A percentile compares a stretch with the other conserved stretches of the same genome.
These are phyloP conservation scores for Sextonia rubra DNA, from an alignment of 164 flowering plant species.

Conservation along the genomic window DNA sequence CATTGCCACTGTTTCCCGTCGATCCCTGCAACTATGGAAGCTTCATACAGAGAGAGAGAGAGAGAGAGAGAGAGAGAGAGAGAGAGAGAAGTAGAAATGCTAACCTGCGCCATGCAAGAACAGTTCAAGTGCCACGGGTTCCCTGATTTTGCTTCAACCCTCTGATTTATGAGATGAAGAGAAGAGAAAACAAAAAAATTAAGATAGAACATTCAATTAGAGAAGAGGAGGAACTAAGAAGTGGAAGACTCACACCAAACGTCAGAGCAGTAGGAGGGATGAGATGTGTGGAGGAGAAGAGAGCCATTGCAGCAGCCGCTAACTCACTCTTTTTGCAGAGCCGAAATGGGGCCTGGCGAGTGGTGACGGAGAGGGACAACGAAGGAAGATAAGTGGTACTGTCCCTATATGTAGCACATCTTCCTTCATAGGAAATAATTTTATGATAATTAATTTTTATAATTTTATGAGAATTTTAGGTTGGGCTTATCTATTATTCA, in stretches of 20 bases:
- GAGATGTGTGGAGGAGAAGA: constrained; percentile 7
- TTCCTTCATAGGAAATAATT: no score
- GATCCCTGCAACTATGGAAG: constrained; percentile 18
- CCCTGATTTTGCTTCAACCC: constrained; percentile 14
- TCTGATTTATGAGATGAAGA: constrained; percentile 13
- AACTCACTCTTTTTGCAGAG: no score
- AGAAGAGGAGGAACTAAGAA: background rate
- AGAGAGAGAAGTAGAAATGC: background rate
- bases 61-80: constrained; percentile 1
- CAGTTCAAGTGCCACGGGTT: constrained; percentile 14
- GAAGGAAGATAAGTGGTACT: no score
- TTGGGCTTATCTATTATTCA: no score
- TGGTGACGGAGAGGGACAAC: no score
- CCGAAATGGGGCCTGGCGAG: no score
- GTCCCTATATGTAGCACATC: no score
- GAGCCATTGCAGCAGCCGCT: constrained; percentile 9
- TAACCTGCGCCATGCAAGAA: constrained; percentile 29
- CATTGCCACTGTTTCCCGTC: constrained; percentile 17
- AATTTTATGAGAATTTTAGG: no score
- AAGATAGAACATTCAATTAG: background rate
- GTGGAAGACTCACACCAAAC: constrained; percentile 11
- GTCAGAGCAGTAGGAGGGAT: background rate
- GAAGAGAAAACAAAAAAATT: background rate
- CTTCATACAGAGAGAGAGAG: background rate
- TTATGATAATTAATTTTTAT: no score